Evolutionary conservation across 2,329 filamentous ascomycete species (phyloP).

Genomic region (Pseudogymnoascus destructans): DNA sequence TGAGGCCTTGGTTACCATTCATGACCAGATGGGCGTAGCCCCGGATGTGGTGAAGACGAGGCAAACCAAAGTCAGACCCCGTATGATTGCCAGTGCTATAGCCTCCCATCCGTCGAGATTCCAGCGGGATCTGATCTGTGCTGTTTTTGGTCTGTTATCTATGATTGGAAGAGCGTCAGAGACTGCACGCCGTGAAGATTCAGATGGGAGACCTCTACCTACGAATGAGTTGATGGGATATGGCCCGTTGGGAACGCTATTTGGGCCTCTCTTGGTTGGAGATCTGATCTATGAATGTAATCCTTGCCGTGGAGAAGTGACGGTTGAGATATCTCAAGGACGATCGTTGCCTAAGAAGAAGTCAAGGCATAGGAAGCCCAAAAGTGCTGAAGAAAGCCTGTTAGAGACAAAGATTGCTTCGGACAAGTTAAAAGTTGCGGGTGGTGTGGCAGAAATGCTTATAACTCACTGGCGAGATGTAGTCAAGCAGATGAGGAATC

Average conservation of each 20-base stretch:
- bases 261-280: constrained; percentile 50
- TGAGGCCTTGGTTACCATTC: constrained; percentile 47
- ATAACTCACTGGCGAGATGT: constrained; percentile 53
- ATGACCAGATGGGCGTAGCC: constrained; percentile 40
- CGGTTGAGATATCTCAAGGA: neutral
- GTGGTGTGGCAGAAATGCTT: constrained; percentile 50
- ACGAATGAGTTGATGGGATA: constrained; percentile 52
- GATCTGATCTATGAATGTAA: constrained; percentile 41
- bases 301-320: constrained; percentile 9
- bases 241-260: constrained; percentile 47
- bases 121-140: constrained; percentile 50
- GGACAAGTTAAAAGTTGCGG: constrained; percentile 46
- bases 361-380: constrained; percentile 28
- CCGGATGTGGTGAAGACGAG: constrained; percentile 40
- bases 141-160: constrained; percentile 52
- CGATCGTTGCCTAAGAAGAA: constrained; percentile 16
- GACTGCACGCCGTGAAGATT: constrained; percentile 38
- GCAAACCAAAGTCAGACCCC: constrained; percentile 43
- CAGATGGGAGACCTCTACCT: constrained; percentile 37
- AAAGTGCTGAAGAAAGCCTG: constrained; percentile 17
- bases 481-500: constrained; percentile 43
- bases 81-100: constrained; percentile 52
- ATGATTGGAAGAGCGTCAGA: constrained; percentile 47
- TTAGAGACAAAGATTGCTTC: constrained; percentile 25
- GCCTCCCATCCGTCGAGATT: constrained; percentile 45